A percentile compares a stretch with the other conserved stretches of the same genome.
These are phyloP conservation scores for Aspergillus arachidicola DNA, from an alignment of 2,329 filamentous ascomycete species.

Conservation along the genomic window DNA sequence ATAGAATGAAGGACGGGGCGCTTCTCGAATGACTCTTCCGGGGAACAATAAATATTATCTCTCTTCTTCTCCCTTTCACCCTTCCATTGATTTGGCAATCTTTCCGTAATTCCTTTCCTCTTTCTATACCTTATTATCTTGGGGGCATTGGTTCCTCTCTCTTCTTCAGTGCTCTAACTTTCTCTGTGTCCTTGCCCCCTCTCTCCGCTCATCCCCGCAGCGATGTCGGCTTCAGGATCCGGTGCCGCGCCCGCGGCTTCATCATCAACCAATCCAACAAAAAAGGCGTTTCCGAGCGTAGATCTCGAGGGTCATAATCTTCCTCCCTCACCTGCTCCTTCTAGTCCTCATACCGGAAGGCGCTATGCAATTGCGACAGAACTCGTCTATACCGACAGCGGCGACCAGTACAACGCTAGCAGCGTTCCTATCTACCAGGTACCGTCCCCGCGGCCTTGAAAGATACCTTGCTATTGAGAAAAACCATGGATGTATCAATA, in stretches of 20 bases:
- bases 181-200: slow-evolving; percentile 20
- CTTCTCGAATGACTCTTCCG: slow-evolving; percentile 2
- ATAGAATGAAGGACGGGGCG: slow-evolving; percentile 1
- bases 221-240: slow-evolving; percentile 44
- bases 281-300: slow-evolving; percentile 61
- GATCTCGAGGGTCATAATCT: slow-evolving; percentile 83
- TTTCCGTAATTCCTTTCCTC: neutral
- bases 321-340: slow-evolving; percentile 89
- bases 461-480: too few species aligned
- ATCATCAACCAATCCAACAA: slow-evolving; percentile 33
- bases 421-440: slow-evolving; percentile 96
- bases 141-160: neutral
- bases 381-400: slow-evolving; percentile 92
- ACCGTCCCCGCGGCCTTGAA: slow-evolving; percentile 10
- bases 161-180: neutral
- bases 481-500: too few species aligned
- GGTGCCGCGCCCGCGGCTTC: slow-evolving; percentile 22
- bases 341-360: slow-evolving; percentile 80
- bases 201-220: slow-evolving; percentile 33
- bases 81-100: neutral
- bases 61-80: neutral
- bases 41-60: slow-evolving; percentile 1
- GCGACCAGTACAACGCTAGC: slow-evolving; percentile 95
- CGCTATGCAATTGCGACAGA: slow-evolving; percentile 95
- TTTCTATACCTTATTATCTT: neutral